These are phyloP conservation scores for Tricholoma furcatifolium DNA, from an alignment of 768 basidiomycete species.

Conservation along the genomic window DNA sequence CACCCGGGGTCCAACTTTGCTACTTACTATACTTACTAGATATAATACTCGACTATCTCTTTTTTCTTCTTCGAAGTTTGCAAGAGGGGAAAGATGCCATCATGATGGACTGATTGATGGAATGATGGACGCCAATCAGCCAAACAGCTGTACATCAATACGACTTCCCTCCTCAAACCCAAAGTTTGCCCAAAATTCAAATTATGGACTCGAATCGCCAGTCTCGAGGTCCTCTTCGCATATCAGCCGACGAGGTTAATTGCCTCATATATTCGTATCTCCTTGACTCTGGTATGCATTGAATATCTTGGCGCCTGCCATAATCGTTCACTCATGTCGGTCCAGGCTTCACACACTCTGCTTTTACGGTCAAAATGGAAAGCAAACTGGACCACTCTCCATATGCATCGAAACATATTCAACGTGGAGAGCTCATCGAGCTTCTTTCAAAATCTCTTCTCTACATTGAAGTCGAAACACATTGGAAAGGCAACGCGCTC, in stretches of 20 bases:
- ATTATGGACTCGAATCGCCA: conserved; percentile 4
- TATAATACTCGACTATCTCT: too few relatives aligned
- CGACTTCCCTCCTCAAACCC: not conserved
- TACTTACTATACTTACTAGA: too few relatives aligned
- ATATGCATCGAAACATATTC: conserved; percentile 69
- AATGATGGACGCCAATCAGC: too few relatives aligned
- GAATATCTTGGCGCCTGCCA: not conserved
- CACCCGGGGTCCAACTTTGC: too few relatives aligned
- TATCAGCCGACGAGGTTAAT: conserved; percentile 82
- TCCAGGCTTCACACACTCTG: conserved; percentile 77
- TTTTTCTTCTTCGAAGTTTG: too few relatives aligned
- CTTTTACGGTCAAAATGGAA: conserved; percentile 78
- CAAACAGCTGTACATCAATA: too few relatives aligned
- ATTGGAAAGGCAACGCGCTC: conserved; percentile 67
- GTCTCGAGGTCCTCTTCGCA: conserved; percentile 43
- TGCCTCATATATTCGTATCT: conserved; percentile 84
- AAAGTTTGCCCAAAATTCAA: not conserved
- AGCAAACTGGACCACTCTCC: conserved; percentile 68
- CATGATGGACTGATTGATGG: too few relatives aligned
- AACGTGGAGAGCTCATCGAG: conserved; percentile 79
- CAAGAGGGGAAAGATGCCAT: too few relatives aligned
- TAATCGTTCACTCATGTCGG: conserved; percentile 6
- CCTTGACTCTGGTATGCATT: conserved; percentile 66
- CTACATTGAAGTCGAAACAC: conserved; percentile 80
- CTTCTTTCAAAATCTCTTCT: conserved; percentile 78